Percentiles rank a stretch among this genome's conserved stretches.
Conservation (phyloP, 2,329 filamentous ascomycete species). For the Cercospora zeae-maydis region DNA sequence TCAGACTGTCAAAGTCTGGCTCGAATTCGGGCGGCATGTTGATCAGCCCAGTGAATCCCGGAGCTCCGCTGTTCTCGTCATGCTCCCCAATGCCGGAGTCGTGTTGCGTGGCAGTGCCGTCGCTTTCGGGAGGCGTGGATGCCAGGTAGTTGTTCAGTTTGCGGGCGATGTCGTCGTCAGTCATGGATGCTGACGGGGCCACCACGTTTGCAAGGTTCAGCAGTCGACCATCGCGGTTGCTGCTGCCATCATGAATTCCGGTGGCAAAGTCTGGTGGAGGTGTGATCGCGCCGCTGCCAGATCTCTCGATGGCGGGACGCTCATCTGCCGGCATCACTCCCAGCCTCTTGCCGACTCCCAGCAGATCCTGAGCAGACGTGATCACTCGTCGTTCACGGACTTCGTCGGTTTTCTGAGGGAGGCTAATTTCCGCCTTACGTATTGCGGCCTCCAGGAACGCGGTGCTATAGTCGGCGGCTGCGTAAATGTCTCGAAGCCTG, state of each 20-base stretch:
- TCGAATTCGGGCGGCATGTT: constrained; percentile 28
- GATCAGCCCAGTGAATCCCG: constrained; percentile 14
- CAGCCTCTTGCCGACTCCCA: constrained; percentile 45
- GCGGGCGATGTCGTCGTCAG: constrained; percentile 48
- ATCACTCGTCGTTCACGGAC: constrained; percentile 36
- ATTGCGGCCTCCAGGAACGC: constrained; percentile 91
- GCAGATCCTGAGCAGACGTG: constrained; percentile 45
- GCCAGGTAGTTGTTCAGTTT: constrained; percentile 50
- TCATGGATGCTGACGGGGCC: constrained; percentile 20
- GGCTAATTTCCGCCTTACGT: constrained; percentile 76
- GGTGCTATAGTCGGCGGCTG: constrained; percentile 92
- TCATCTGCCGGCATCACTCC: constrained; percentile 28
- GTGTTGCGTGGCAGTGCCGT: constrained; percentile 22
- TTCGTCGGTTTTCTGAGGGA: constrained; percentile 45
- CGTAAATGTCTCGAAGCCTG: constrained; percentile 81
- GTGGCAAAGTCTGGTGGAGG: constrained; percentile 30
- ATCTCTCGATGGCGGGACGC: constrained; percentile 5
- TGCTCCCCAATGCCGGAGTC: constrained; percentile 4
- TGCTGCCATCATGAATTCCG: background rate
- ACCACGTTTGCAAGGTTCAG: background rate
- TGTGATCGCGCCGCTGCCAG: constrained; percentile 27
- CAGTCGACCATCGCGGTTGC: background rate
- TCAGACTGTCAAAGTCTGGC: constrained; percentile 38
- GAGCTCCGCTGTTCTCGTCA: background rate
- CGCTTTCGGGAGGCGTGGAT: constrained; percentile 47